phyloP scores from a whole-genome alignment of 2,329 filamentous ascomycete genomes.

The Talaromyces rugulosus region DNA sequence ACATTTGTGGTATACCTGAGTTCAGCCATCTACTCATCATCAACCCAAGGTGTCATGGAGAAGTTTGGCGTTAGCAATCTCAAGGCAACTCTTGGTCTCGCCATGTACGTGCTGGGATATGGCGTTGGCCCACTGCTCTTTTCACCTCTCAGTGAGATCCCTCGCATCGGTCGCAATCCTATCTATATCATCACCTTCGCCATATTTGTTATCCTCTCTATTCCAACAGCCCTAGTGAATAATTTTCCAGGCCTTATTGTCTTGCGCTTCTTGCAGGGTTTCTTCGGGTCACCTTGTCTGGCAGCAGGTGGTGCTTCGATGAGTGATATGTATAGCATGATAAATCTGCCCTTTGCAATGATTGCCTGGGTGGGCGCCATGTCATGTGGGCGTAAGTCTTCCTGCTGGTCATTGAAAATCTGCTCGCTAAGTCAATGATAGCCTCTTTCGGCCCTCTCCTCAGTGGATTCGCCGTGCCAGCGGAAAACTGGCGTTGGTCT shows the following conservation, averaged over 20 bases:
- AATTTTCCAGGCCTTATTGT: conserved; percentile 63
- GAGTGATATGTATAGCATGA: conserved; percentile 47
- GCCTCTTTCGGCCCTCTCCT: conserved; percentile 58
- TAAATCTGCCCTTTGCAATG: conserved; percentile 56
- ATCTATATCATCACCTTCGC: conserved; percentile 64
- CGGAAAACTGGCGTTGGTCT: conserved; percentile 57
- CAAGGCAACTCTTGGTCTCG: conserved; percentile 26
- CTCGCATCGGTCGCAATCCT: conserved; percentile 61
- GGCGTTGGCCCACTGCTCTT: conserved; percentile 63
- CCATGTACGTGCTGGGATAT: conserved; percentile 33
- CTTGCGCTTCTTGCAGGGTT: conserved; percentile 60
- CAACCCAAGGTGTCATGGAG: conserved; percentile 2
- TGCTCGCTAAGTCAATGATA: neutral
- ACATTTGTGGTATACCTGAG: conserved; percentile 36
- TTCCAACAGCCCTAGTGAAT: conserved; percentile 60
- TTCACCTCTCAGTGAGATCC: conserved; percentile 63
- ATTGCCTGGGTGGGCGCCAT: conserved; percentile 52
- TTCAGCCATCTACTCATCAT: conserved; percentile 24
- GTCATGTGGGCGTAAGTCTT: conserved; percentile 32
- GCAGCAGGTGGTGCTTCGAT: conserved; percentile 51
- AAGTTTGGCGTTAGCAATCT: conserved; percentile 2
- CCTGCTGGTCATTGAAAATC: neutral
- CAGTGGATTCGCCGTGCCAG: conserved; percentile 54
- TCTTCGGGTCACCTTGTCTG: conserved; percentile 62
- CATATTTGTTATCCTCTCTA: conserved; percentile 61